These are phyloP conservation scores for Coemansia sp. DNA, from an alignment of 192 early-diverging fungal genomes.

Conservation along the genomic window DNA sequence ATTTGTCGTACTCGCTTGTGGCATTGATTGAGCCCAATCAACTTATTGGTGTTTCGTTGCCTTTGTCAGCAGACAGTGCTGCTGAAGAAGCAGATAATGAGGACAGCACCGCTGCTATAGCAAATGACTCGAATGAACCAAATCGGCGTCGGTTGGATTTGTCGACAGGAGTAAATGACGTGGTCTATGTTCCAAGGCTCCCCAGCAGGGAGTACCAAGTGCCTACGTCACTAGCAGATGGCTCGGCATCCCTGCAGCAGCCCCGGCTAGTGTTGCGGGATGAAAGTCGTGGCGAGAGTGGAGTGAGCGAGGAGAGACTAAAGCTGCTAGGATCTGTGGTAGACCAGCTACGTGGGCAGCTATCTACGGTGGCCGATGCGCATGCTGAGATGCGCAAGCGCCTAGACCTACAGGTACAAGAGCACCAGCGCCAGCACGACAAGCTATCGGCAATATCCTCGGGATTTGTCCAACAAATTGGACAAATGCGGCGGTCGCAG, in stretches of 20 bases:
- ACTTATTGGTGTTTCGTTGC: slow-evolving; percentile 56
- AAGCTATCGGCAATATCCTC: slow-evolving; percentile 41
- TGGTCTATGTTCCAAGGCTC: slow-evolving; percentile 47
- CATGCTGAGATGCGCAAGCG: slow-evolving; percentile 41
- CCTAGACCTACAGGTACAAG: slow-evolving; percentile 43
- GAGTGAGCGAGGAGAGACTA: slow-evolving; percentile 31
- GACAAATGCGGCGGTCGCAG: slow-evolving; percentile 41
- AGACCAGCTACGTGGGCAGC: slow-evolving; percentile 49
- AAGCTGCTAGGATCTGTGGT: slow-evolving; percentile 43
- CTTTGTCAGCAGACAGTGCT: slow-evolving; percentile 14
- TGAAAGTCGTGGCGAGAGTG: slow-evolving; percentile 19
- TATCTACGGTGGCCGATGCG: slow-evolving; percentile 39
- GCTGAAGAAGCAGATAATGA: neutral
- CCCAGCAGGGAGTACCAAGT: slow-evolving; percentile 23
- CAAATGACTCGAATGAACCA: neutral
- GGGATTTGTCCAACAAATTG: slow-evolving; percentile 42
- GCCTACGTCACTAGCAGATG: slow-evolving; percentile 7
- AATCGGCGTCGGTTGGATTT: slow-evolving; percentile 27
- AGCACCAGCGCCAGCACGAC: slow-evolving; percentile 48
- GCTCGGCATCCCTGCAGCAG: slow-evolving; percentile 18
- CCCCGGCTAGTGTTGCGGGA: slow-evolving; percentile 46
- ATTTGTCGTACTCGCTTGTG: slow-evolving; percentile 70
- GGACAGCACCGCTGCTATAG: neutral
- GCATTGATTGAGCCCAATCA: slow-evolving; percentile 57
- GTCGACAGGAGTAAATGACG: slow-evolving; percentile 26